Evolutionary conservation across 2,329 filamentous ascomycete genomes (phyloP).

Genomic region (Beauveria brongniartii): DNA sequence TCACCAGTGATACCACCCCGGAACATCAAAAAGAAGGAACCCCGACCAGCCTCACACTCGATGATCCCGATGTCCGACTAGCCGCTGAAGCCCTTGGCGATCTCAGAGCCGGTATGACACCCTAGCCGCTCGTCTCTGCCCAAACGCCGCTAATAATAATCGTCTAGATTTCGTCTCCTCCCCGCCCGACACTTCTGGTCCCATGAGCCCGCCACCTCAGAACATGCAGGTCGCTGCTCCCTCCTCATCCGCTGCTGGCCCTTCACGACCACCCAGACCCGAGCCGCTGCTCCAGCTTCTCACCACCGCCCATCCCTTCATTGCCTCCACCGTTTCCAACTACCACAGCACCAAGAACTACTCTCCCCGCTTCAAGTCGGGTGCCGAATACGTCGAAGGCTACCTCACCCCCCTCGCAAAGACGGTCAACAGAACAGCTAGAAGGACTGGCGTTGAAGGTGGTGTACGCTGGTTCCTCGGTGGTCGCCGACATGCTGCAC

Average conservation of each 20-base stretch:
- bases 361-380: conserved; percentile 79
- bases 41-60: conserved; percentile 47
- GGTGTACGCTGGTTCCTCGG: conserved; percentile 78
- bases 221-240: conserved; percentile 12
- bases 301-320: conserved; percentile 77
- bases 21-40: conserved; percentile 38
- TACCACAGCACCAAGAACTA: conserved; percentile 87
- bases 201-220: conserved; percentile 25
- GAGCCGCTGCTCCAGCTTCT: conserved; percentile 82
- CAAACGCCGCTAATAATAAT: conserved; percentile 12
- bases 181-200: conserved; percentile 40
- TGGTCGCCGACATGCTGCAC: conserved; percentile 41
- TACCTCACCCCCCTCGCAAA: conserved; percentile 81
- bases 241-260: conserved; percentile 11
- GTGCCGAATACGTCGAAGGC: conserved; percentile 84
- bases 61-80: conserved; percentile 59
- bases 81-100: conserved; percentile 71
- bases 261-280: conserved; percentile 41
- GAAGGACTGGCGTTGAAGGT: conserved; percentile 80
- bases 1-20: conserved; percentile 35
- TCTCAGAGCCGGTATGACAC: conserved; percentile 57
- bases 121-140: neutral
- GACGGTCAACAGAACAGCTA: conserved; percentile 74
- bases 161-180: conserved; percentile 57
- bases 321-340: conserved; percentile 76